Evolutionary conservation across 345 rosid species (phyloP).

Genomic region (Lepidium africanum): DNA sequence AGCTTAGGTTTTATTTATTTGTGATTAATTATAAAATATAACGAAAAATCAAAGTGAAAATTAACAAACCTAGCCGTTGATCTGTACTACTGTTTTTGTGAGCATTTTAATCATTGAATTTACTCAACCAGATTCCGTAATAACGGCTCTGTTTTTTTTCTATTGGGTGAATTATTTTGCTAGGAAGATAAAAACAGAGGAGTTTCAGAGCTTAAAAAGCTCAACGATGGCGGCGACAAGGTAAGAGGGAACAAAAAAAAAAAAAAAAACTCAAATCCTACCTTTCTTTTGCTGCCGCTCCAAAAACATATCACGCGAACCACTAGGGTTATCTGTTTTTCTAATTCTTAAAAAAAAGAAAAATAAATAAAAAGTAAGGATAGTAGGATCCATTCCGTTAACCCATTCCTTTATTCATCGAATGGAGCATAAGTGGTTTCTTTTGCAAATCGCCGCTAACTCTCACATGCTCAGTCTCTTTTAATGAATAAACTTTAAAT

Average conservation of each 20-base stretch:
- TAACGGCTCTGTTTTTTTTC: neutral
- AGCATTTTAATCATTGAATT: neutral
- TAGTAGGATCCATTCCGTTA: conserved; percentile 48
- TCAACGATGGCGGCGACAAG: conserved; percentile 67
- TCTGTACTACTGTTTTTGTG: neutral
- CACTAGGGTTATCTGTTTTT: conserved; percentile 7
- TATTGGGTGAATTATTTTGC: neutral
- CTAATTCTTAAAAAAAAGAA: neutral
- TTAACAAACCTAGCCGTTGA: no score
- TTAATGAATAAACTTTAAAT: neutral
- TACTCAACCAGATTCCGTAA: neutral
- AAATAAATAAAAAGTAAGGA: conserved; percentile 1
- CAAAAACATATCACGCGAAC: conserved; percentile 17
- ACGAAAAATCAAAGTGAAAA: no score
- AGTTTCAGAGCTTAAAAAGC: conserved; percentile 49
- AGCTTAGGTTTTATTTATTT: no score
- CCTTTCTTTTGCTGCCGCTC: conserved; percentile 13
- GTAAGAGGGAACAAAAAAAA: conserved; percentile 22
- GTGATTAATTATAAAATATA: no score
- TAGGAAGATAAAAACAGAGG: conserved; percentile 49
- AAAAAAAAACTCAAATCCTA: neutral
- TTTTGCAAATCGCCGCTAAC: conserved; percentile 2
- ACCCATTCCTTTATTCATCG: conserved; percentile 23
- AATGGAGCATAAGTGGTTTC: neutral
- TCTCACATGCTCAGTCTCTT: conserved; percentile 20